These are phyloP conservation scores for Nitzschia sp. DNA, from an alignment of 108 stramenopile genomes.

Conservation along the genomic window DNA sequence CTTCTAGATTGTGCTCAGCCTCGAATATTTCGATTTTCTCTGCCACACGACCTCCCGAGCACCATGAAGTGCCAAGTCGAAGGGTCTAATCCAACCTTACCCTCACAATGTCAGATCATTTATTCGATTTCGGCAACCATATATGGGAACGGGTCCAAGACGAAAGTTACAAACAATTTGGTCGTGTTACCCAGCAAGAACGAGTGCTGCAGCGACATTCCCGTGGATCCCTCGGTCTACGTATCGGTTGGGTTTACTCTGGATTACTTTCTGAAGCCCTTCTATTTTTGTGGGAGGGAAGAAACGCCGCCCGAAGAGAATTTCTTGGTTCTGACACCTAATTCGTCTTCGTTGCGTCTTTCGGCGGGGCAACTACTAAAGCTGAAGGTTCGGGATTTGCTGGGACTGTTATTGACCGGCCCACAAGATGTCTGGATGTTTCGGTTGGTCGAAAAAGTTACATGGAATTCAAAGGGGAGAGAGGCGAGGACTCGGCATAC, in stretches of 20 bases:
- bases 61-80: conserved; percentile 15
- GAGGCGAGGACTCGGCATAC: neutral
- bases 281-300: conserved; percentile 3
- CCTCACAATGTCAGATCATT: conserved; percentile 21
- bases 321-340: neutral
- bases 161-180: conserved; percentile 3
- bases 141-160: conserved; percentile 13
- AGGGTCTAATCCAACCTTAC: conserved; percentile 18
- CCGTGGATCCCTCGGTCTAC: neutral
- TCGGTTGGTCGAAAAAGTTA: conserved; percentile 1
- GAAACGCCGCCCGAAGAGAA: neutral
- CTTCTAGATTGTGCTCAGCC: conserved; percentile 3
- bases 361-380: conserved; percentile 4
- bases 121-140: conserved; percentile 13
- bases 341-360: neutral
- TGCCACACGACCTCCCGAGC: conserved; percentile 9
- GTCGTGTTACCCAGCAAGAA: neutral
- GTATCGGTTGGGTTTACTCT: neutral
- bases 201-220: neutral
- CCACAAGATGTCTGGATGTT: conserved; percentile 19
- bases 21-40: conserved; percentile 9
- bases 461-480: conserved; percentile 15
- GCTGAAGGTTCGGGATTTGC: conserved; percentile 10
- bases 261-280: neutral
- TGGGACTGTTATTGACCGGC: conserved; percentile 7